A percentile compares a stretch with the other conserved stretches of the same genome.
Conservation (phyloP, 2,329 filamentous ascomycete species). For the Penicillium palitans region DNA sequence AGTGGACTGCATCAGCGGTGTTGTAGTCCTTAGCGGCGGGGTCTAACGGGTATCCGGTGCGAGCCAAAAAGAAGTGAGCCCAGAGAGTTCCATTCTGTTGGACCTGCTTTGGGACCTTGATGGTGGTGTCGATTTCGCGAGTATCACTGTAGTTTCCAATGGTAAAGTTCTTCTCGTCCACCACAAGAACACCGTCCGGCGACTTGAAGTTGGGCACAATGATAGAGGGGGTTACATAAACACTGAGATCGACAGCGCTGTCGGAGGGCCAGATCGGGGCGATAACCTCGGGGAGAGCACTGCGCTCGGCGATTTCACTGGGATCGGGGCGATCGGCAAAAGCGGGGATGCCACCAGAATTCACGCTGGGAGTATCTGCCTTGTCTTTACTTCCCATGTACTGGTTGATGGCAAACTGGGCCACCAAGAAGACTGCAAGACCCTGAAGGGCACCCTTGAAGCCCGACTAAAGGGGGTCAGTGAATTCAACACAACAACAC, state of each 20-base stretch:
- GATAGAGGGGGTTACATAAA: conserved; percentile 79
- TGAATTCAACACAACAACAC: conserved; percentile 9
- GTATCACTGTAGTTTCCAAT: conserved; percentile 77
- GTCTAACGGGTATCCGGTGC: conserved; percentile 74
- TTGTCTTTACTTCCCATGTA: conserved; percentile 50
- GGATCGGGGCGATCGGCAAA: conserved; percentile 64
- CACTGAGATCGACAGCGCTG: conserved; percentile 74
- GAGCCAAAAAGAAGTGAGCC: conserved; percentile 87
- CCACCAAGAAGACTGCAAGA: conserved; percentile 59
- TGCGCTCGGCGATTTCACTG: conserved; percentile 36
- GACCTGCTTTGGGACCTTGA: conserved; percentile 73
- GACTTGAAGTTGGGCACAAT: conserved; percentile 64
- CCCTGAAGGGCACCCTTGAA: conserved; percentile 53
- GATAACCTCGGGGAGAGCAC: conserved; percentile 65
- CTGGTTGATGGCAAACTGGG: conserved; percentile 59
- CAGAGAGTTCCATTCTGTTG: conserved; percentile 92
- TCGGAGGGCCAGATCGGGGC: conserved; percentile 86
- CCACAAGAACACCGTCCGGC: conserved; percentile 67
- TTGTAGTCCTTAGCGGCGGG: conserved; percentile 73
- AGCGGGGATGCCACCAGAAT: conserved; percentile 54
- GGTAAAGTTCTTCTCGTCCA: conserved; percentile 77
- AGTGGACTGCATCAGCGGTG: conserved; percentile 74
- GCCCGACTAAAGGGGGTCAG: conserved; percentile 40
- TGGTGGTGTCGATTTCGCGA: conserved; percentile 72
- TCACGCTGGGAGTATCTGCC: conserved; percentile 20